Conservation (phyloP, 345 rosid genomes). For the Eucalyptus cladocalyx region DNA sequence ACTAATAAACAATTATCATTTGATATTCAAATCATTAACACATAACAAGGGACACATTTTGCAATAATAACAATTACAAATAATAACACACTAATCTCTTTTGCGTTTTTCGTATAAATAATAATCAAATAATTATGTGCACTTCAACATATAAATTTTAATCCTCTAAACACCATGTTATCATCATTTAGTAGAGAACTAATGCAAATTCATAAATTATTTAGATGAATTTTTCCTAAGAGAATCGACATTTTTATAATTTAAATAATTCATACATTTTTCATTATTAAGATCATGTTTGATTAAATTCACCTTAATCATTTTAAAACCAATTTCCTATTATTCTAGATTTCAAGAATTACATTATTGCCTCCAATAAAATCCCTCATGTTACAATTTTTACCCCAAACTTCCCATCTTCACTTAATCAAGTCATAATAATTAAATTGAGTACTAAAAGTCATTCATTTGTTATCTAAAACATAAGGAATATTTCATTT, state of each 20-base stretch:
- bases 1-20: not conserved
- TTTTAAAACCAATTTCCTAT: not conserved
- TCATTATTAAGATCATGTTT: no score
- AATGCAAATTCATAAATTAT: not conserved
- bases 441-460: no score
- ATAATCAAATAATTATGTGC: not conserved
- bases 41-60: not conserved
- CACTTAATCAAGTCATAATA: not conserved
- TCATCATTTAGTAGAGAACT: not conserved
- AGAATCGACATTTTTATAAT: no score
- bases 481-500: not conserved
- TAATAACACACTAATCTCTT: not conserved
- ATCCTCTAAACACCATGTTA: not conserved
- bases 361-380: not conserved
- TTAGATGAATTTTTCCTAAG: not conserved
- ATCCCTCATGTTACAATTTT: not conserved
- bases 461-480: not conserved
- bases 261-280: not conserved
- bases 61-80: not conserved
- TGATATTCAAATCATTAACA: not conserved
- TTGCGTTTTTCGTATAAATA: not conserved
- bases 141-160: not conserved
- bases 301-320: not conserved
- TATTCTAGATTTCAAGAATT: not conserved
- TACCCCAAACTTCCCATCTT: not conserved